These are phyloP conservation scores for Suhomyces taliae DNA, from an alignment of 1,139 yeast species.

Conservation along the genomic window DNA sequence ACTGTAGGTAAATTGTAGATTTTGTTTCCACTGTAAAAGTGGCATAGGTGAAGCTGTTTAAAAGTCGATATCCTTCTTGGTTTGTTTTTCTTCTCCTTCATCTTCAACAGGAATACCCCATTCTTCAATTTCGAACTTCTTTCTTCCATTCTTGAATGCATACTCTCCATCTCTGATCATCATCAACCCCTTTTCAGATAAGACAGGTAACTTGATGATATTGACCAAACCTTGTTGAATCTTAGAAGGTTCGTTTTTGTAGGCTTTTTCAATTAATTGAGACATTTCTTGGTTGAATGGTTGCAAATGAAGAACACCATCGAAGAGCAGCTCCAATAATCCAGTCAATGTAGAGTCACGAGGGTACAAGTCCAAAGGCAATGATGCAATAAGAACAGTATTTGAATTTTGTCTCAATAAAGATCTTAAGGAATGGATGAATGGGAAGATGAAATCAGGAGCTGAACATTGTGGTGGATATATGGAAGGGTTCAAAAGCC, in stretches of 20 bases:
- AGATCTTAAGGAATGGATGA: slow-evolving; percentile 60
- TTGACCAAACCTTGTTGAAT: slow-evolving; percentile 86
- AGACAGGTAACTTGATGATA: slow-evolving; percentile 65
- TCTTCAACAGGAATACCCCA: slow-evolving; percentile 97
- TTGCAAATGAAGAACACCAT: slow-evolving; percentile 71
- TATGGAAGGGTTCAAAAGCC: slow-evolving; percentile 73
- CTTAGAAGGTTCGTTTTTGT: slow-evolving; percentile 69
- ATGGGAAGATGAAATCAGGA: slow-evolving; percentile 55
- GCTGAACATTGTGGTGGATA: slow-evolving; percentile 58
- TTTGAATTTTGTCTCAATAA: slow-evolving; percentile 51
- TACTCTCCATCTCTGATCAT: slow-evolving; percentile 70
- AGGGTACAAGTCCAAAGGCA: slow-evolving; percentile 70
- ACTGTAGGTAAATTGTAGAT: no score
- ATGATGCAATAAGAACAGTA: slow-evolving; percentile 50
- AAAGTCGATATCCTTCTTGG: slow-evolving; percentile 37
- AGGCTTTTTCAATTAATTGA: slow-evolving; percentile 63
- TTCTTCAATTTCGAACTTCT: slow-evolving; percentile 80
- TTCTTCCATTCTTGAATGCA: slow-evolving; percentile 83
- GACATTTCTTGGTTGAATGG: slow-evolving; percentile 81
- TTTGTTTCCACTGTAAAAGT: no score
- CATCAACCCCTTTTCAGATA: slow-evolving; percentile 82
- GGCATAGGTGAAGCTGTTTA: slow-evolving; percentile 11
- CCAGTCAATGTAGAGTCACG: slow-evolving; percentile 50
- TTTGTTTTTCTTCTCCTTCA: slow-evolving; percentile 40
- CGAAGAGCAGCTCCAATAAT: slow-evolving; percentile 61